Conservation (phyloP, 495 filamentous ascomycete genomes). For the Bathelium albidoporum region DNA sequence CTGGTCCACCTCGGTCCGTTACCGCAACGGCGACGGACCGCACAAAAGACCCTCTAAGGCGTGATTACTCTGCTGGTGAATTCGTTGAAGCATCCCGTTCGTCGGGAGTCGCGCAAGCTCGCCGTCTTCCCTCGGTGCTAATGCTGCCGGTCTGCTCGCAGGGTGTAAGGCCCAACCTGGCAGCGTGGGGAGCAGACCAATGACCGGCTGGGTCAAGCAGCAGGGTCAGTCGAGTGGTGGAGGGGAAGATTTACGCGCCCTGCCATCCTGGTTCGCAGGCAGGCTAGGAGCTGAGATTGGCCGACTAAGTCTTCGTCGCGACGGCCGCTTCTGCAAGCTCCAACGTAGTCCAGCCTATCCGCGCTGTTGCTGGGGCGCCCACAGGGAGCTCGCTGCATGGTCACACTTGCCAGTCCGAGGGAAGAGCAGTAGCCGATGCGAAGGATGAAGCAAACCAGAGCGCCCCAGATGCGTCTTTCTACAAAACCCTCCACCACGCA, state of each 20-base stretch:
- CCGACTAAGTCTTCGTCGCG: neutral
- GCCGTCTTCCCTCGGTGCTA: neutral
- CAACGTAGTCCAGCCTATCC: neutral
- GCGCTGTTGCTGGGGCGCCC: neutral
- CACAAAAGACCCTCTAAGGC: neutral
- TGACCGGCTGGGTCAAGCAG: neutral
- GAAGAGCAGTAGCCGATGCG: neutral
- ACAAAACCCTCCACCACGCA: neutral
- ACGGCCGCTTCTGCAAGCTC: slow-evolving; percentile 3
- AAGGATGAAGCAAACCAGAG: slow-evolving; percentile 3
- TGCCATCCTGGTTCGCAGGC: neutral
- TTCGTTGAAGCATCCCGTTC: neutral
- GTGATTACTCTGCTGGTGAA: neutral
- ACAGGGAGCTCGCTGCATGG: neutral
- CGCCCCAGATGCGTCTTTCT: slow-evolving; percentile 4
- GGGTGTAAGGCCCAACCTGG: neutral
- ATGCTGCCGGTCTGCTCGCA: neutral
- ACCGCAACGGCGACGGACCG: neutral
- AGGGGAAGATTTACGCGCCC: neutral
- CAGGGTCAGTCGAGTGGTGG: neutral
- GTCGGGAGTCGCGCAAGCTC: neutral
- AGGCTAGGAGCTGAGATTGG: neutral
- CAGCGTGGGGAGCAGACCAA: neutral
- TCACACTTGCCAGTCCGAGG: slow-evolving; percentile 1
- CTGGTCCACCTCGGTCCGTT: neutral